A percentile compares a stretch with the other conserved stretches of the same genome.
These are phyloP conservation scores for Eucalyptus regnans DNA, from an alignment of 345 rosid species.

Conservation along the genomic window DNA sequence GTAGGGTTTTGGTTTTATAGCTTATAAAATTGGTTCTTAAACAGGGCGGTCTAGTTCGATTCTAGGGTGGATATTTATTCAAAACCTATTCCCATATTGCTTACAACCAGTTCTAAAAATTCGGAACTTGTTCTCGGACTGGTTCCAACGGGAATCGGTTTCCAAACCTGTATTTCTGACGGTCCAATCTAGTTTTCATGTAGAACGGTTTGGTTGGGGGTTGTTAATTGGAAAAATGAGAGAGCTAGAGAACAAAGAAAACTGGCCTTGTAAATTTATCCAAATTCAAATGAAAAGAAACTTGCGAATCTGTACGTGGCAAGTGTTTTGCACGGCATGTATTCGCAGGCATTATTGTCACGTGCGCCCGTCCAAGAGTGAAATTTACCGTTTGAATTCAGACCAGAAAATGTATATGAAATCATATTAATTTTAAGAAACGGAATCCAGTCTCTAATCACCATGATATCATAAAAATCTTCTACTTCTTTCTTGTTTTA, in stretches of 20 bases:
- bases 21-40: too few species aligned
- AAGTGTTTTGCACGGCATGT: neutral
- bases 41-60: too few species aligned
- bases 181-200: too few species aligned
- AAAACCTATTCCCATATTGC: too few species aligned
- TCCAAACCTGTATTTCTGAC: too few species aligned
- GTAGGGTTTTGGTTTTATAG: too few species aligned
- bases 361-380: neutral
- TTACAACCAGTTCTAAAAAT: too few species aligned
- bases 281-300: neutral
- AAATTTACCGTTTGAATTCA: neutral
- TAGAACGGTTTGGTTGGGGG: too few species aligned
- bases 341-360: neutral
- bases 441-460: neutral
- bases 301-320: neutral
- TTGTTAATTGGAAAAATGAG: too few species aligned
- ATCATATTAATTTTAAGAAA: neutral
- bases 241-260: neutral
- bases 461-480: neutral
- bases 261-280: neutral
- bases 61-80: too few species aligned
- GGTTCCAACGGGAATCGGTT: too few species aligned
- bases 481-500: neutral
- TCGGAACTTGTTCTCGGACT: too few species aligned
- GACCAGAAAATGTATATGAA: neutral